A percentile compares a stretch with the other conserved stretches of the same genome.
Evolutionary conservation across 257 asterid genomes (phyloP).

Genomic region (Jacaranda mimosifolia): DNA sequence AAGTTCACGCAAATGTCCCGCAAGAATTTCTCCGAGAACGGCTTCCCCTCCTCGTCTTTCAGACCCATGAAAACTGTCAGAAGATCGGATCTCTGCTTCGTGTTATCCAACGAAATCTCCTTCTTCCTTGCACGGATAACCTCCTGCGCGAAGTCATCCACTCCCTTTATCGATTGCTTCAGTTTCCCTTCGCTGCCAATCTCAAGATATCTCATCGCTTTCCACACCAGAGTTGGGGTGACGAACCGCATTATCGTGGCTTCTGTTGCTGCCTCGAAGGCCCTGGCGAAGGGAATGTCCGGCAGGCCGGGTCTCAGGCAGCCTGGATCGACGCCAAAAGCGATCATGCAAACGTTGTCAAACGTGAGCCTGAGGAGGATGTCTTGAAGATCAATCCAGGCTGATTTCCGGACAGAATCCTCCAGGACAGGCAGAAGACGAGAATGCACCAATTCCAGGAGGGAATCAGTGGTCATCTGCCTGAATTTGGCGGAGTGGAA

Average conservation of each 20-base stretch:
- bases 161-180: slow-evolving; percentile 58
- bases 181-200: slow-evolving; percentile 74
- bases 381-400: slow-evolving; percentile 71
- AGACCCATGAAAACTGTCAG: slow-evolving; percentile 82
- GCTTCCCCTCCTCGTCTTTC: slow-evolving; percentile 64
- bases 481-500: slow-evolving; percentile 85
- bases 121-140: slow-evolving; percentile 77
- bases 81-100: slow-evolving; percentile 61
- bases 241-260: slow-evolving; percentile 74
- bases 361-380: slow-evolving; percentile 79
- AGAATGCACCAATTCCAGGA: slow-evolving; percentile 76
- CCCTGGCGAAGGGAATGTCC: slow-evolving; percentile 80
- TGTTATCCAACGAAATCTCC: slow-evolving; percentile 51
- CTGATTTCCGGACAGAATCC: slow-evolving; percentile 44
- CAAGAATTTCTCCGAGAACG: slow-evolving; percentile 66
- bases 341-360: slow-evolving; percentile 95
- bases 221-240: slow-evolving; percentile 83
- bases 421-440: slow-evolving; percentile 80
- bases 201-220: slow-evolving; percentile 60
- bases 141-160: slow-evolving; percentile 74
- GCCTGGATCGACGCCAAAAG: slow-evolving; percentile 94
- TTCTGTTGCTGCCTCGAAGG: slow-evolving; percentile 93
- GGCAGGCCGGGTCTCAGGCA: slow-evolving; percentile 78
- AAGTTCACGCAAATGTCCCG: slow-evolving; percentile 91
- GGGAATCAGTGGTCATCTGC: slow-evolving; percentile 69